Percentiles rank a stretch among this genome's conserved stretches.
These are phyloP conservation scores for Pyricularia grisea DNA, from an alignment of 2,329 filamentous ascomycete species.

Conservation along the genomic window DNA sequence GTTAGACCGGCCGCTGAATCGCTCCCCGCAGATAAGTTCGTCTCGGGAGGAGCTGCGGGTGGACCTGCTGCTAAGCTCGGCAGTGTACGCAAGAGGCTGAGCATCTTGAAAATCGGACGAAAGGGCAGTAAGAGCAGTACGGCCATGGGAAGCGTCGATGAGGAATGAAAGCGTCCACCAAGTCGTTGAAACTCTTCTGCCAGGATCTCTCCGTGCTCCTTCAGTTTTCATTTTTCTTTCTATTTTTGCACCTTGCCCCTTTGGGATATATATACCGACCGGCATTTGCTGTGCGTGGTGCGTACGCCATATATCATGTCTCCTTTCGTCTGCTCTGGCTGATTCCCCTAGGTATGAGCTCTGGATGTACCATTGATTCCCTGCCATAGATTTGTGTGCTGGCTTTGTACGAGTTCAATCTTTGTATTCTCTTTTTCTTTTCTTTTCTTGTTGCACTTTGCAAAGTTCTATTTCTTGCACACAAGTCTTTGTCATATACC, in stretches of 20 bases:
- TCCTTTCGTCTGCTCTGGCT: background rate
- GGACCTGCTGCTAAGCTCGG: conserved; percentile 24
- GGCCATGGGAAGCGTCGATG: conserved; percentile 44
- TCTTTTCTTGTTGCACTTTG: background rate
- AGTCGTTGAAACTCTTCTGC: background rate
- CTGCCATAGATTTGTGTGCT: background rate
- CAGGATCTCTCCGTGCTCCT: background rate
- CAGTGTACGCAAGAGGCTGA: conserved; percentile 69
- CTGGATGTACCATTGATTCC: background rate
- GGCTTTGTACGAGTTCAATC: background rate
- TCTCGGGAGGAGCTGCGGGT: conserved; percentile 13
- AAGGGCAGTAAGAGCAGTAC: conserved; percentile 50
- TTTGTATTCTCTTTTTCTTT: conserved; percentile 4
- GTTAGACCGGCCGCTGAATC: background rate
- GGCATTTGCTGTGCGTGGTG: background rate
- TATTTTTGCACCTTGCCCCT: background rate
- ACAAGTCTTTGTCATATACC: background rate
- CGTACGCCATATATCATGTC: background rate
- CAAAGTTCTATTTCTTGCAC: background rate
- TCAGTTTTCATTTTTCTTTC: conserved; percentile 5
- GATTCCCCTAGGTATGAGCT: background rate
- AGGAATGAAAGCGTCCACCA: conserved; percentile 34
- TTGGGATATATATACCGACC: background rate
- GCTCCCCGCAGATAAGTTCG: conserved; percentile 4
- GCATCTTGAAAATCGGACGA: conserved; percentile 65